Evolutionary conservation across 2,329 filamentous ascomycete species (phyloP).

Genomic region (Fusarium cyanostomum): DNA sequence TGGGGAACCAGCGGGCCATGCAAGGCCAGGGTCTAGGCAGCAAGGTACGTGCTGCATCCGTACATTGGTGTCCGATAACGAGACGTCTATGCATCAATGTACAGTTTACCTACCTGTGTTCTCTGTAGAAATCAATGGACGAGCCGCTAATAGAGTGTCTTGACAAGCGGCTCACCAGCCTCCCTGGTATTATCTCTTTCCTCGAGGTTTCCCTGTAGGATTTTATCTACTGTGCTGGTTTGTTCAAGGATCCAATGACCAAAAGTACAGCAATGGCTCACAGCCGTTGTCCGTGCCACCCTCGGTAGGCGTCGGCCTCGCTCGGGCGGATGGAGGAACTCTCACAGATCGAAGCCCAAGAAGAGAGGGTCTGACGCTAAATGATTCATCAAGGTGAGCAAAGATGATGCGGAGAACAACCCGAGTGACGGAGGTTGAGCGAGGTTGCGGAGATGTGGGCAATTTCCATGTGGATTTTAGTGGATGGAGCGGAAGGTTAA

Average conservation of each 20-base stretch:
- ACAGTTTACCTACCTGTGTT: neutral
- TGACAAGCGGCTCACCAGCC: neutral
- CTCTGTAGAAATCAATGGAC: neutral
- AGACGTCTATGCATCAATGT: neutral
- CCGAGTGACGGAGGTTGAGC: constrained; percentile 11
- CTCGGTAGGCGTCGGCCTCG: constrained; percentile 49
- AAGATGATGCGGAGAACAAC: neutral
- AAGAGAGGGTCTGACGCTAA: constrained; percentile 22
- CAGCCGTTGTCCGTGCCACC: constrained; percentile 39
- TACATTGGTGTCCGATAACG: constrained; percentile 18
- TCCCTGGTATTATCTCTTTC: neutral
- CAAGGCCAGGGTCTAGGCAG: constrained; percentile 7
- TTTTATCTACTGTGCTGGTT: neutral
- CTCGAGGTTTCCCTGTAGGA: neutral
- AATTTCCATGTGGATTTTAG: constrained; percentile 12
- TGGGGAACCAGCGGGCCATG: neutral
- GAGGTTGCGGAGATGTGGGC: constrained; percentile 2
- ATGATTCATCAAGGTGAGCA: constrained; percentile 20
- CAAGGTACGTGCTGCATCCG: constrained; percentile 1
- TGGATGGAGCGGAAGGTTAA: neutral
- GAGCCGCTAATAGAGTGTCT: neutral
- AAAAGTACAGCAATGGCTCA: constrained; percentile 1
- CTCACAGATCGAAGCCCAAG: constrained; percentile 5
- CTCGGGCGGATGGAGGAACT: constrained; percentile 48
- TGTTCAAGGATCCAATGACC: neutral